Conservation (phyloP, 2,329 filamentous ascomycete genomes). For the Xylariaceae sp. region DNA sequence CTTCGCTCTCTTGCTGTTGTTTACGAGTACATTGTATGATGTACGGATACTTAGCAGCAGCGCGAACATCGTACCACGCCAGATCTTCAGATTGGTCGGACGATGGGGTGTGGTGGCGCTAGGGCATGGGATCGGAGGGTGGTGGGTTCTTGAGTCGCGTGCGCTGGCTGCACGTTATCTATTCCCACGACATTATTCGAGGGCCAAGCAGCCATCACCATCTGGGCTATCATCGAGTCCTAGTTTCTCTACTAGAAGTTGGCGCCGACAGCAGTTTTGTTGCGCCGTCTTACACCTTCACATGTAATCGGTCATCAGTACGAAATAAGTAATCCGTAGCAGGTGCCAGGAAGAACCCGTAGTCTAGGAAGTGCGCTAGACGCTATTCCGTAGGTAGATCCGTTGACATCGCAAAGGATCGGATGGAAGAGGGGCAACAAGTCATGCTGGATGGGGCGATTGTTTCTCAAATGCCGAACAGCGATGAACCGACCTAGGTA, state of each 20-base stretch:
- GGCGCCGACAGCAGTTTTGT: conserved; percentile 7
- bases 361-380: neutral
- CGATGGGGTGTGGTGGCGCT: conserved; percentile 5
- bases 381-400: neutral
- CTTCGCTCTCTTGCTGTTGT: neutral
- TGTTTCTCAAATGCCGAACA: neutral
- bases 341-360: neutral
- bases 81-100: conserved; percentile 5
- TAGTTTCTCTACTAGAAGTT: neutral
- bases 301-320: neutral
- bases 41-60: neutral
- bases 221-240: neutral
- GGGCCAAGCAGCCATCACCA: conserved; percentile 2
- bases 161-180: conserved; percentile 13
- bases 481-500: neutral
- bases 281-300: neutral
- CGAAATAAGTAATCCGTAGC: neutral
- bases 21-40: neutral
- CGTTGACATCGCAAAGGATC: neutral
- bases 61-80: conserved; percentile 2
- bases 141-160: conserved; percentile 16
- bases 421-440: neutral
- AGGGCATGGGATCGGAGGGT: conserved; percentile 5
- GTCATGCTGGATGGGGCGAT: neutral
- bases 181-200: conserved; percentile 5